Evolutionary conservation across 2,329 filamentous ascomycete species (phyloP).

Genomic region (Colletotrichum viniferum): DNA sequence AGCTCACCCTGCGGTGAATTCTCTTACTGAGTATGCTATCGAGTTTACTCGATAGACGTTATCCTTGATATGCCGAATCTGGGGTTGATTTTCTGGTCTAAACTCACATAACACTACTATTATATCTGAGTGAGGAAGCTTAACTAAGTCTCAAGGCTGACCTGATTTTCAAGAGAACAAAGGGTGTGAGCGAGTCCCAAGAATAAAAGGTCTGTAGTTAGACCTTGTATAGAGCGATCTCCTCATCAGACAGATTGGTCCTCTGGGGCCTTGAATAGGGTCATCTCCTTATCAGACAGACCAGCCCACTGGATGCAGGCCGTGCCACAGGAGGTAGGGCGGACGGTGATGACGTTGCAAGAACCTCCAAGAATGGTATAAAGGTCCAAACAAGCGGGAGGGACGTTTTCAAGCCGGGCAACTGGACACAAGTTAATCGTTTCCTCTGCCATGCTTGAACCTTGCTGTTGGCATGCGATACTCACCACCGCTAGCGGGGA

Average conservation of each 20-base stretch:
- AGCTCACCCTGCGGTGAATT: not conserved
- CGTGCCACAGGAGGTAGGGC: not conserved
- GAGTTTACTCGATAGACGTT: fast-evolving
- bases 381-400: not conserved
- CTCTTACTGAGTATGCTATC: fast-evolving
- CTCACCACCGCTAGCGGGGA: not conserved
- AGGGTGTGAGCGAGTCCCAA: not conserved
- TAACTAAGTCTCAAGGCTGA: not conserved
- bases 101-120: not conserved
- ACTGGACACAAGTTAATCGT: not conserved
- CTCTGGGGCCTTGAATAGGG: no score
- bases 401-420: not conserved
- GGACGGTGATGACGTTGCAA: not conserved
- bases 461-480: not conserved
- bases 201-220: not conserved
- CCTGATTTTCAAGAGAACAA: not conserved
- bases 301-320: not conserved
- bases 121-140: not conserved
- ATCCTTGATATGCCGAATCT: not conserved
- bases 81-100: not conserved
- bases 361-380: not conserved
- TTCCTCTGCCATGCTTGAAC: not conserved
- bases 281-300: not conserved
- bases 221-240: not conserved
- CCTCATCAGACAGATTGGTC: not conserved